A percentile compares a stretch with the other conserved stretches of the same genome.
Evolutionary conservation across 1,284 basidiomycete genomes (phyloP).

Genomic region (Prillingera fragicola): DNA sequence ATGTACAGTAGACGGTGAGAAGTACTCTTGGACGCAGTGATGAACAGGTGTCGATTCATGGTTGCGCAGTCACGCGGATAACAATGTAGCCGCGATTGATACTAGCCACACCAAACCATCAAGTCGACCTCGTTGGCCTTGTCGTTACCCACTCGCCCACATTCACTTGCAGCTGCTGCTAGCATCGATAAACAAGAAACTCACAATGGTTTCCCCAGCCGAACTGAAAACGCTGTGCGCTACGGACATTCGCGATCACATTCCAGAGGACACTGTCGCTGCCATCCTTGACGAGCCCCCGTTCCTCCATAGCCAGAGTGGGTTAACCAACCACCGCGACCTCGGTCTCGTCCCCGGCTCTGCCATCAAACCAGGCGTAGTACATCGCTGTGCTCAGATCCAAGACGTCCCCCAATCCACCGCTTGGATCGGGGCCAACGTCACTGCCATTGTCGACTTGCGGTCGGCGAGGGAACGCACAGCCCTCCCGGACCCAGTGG

Average conservation of each 20-base stretch:
- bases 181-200: no score
- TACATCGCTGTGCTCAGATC: slow-evolving; percentile 10
- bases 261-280: background rate
- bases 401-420: background rate
- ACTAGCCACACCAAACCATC: no score
- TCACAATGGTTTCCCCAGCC: background rate
- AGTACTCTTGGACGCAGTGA: no score
- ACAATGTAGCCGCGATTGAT: no score
- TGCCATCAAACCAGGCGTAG: background rate
- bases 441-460: slow-evolving; percentile 11
- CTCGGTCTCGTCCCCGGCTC: slow-evolving; percentile 8
- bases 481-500: slow-evolving; percentile 5
- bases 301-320: no score
- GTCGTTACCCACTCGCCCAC: no score
- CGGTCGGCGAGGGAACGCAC: slow-evolving; percentile 6
- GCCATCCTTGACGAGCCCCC: slow-evolving; percentile 7
- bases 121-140: no score
- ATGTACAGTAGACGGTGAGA: no score
- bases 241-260: background rate
- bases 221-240: background rate
- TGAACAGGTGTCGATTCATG: no score
- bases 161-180: no score
- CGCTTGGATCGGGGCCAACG: slow-evolving; percentile 7
- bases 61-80: no score
- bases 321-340: slow-evolving; percentile 17